Evolutionary conservation across 352 stramenopile species (phyloP), one percentile per base, ranked within the genome.

Genomic region (Globisporangium cederbergense): DNA sequence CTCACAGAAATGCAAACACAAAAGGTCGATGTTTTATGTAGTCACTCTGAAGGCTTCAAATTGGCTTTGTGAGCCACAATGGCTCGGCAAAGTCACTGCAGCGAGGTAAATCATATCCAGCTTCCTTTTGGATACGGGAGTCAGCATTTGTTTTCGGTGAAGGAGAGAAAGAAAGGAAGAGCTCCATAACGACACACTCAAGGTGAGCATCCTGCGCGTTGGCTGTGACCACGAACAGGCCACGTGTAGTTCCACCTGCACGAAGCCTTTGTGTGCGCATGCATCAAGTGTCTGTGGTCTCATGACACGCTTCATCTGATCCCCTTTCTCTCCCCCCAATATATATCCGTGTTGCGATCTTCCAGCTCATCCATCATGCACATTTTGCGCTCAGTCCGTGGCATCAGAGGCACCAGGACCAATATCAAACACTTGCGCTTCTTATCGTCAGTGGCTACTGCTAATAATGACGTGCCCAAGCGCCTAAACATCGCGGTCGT

Each of bases 401-500:
- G 32, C 32, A 5, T 36, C 7, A 5, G 32, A 52, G 4, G 6
- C 16, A 7, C 16, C 43, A 28, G 18, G 14, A 10, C 36, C 25
- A 34, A 42, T 25, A 52, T 10, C 42, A 7, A 4, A 4, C 47
- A 32, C 13, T n/a, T 20, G 0, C 47, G 42, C 38, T 5, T 60
- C 14, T 62, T 42, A 1, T 49, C 34, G 6, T 63, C 25, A 71
- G 77, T 46, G 22, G 65, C 34, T 62, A 66, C 7, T 13, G 3
- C 1, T 52, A 58, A 3, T 43, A 14, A 7, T 10, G 18, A 16
- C 22, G 40, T 46, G n/a, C 18, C 28, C 60, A 65, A 30, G 11
- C 72, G 66, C 10, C 50, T 87, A 16, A 84, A 81, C 20, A 62
- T 93, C 49, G 84, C 79, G 5, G 77, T 93, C 38, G 74, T 93